phyloP scores from a whole-genome alignment of 2,329 filamentous ascomycete genomes.

The Sporothrix pseudoabietina region DNA sequence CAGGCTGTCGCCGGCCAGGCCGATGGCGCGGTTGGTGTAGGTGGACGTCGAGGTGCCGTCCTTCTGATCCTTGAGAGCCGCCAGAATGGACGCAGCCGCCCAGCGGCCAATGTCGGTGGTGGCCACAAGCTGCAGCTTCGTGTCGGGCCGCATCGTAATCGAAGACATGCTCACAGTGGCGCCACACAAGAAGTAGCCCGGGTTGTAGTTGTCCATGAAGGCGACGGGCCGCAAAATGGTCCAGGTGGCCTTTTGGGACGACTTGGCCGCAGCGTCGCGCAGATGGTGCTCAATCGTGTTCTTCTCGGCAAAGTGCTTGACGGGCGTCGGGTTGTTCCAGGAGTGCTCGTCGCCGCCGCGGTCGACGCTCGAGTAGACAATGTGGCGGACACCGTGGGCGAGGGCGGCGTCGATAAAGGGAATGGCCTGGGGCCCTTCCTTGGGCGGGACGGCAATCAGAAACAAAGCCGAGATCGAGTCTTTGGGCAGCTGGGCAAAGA shows the following conservation, averaged over 20 bases:
- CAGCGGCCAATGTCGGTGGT: slow-evolving; percentile 46
- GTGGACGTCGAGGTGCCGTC: slow-evolving; percentile 35
- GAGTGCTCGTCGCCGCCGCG: slow-evolving; percentile 40
- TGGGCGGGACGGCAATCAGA: slow-evolving; percentile 41
- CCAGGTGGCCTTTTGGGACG: slow-evolving; percentile 38
- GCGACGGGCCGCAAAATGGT: slow-evolving; percentile 47
- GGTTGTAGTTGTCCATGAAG: slow-evolving; percentile 48
- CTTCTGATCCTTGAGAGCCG: slow-evolving; percentile 35
- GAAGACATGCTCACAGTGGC: slow-evolving; percentile 42
- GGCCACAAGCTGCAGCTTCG: slow-evolving; percentile 45
- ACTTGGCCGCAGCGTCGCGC: slow-evolving; percentile 41
- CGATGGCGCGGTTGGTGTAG: slow-evolving; percentile 41
- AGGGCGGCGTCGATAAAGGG: slow-evolving; percentile 43
- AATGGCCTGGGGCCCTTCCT: slow-evolving; percentile 44
- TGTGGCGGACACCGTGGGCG: slow-evolving; percentile 40
- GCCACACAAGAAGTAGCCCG: slow-evolving; percentile 40
- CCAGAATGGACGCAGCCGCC: slow-evolving; percentile 39
- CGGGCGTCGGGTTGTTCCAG: slow-evolving; percentile 38
- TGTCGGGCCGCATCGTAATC: slow-evolving; percentile 36
- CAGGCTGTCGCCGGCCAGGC: slow-evolving; percentile 43
- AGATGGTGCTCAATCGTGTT: slow-evolving; percentile 62
- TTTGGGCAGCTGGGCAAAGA: slow-evolving; percentile 41
- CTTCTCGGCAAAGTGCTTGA: slow-evolving; percentile 48
- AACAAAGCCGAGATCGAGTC: slow-evolving; percentile 41
- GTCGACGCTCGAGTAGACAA: slow-evolving; percentile 41